These are phyloP conservation scores for Collybiopsis luxurians DNA, from an alignment of 768 basidiomycete genomes.

Conservation along the genomic window DNA sequence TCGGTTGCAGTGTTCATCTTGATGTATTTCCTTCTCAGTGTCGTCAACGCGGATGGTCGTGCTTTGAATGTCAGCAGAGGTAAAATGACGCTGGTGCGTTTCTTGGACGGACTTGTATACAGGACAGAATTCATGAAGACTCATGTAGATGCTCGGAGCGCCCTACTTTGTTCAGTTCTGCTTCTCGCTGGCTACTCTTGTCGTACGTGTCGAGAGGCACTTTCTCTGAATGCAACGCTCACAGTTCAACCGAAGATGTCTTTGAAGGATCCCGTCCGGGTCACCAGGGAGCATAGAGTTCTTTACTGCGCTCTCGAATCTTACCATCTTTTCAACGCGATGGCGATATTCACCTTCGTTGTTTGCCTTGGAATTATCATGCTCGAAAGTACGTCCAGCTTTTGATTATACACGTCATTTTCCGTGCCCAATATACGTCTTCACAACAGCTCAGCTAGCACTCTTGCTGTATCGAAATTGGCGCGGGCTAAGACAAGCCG, in stretches of 20 bases:
- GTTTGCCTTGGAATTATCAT: slow-evolving; percentile 26
- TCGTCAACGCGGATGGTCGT: slow-evolving; percentile 18
- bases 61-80: slow-evolving; percentile 11
- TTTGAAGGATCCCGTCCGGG: slow-evolving; percentile 21
- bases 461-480: slow-evolving; percentile 28
- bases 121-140: too few species aligned
- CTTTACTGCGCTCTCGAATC: slow-evolving; percentile 30
- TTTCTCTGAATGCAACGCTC: too few species aligned
- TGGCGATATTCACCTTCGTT: slow-evolving; percentile 15
- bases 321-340: slow-evolving; percentile 11
- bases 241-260: too few species aligned
- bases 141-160: slow-evolving; percentile 35
- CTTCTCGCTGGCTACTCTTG: slow-evolving; percentile 28
- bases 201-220: too few species aligned
- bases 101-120: too few species aligned
- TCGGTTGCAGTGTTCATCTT: slow-evolving; percentile 34
- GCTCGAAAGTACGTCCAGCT: slow-evolving; percentile 22
- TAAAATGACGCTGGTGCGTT: slow-evolving; percentile 23
- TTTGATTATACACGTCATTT: background rate
- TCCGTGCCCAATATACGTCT: background rate
- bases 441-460: slow-evolving; percentile 23
- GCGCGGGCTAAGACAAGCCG: slow-evolving; percentile 27
- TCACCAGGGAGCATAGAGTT: slow-evolving; percentile 18
- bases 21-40: slow-evolving; percentile 27
- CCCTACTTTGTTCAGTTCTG: slow-evolving; percentile 29